Percentiles rank a stretch among this genome's conserved stretches.
Evolutionary conservation across 257 asterid species (phyloP).

Genomic region (Misopates orontium): DNA sequence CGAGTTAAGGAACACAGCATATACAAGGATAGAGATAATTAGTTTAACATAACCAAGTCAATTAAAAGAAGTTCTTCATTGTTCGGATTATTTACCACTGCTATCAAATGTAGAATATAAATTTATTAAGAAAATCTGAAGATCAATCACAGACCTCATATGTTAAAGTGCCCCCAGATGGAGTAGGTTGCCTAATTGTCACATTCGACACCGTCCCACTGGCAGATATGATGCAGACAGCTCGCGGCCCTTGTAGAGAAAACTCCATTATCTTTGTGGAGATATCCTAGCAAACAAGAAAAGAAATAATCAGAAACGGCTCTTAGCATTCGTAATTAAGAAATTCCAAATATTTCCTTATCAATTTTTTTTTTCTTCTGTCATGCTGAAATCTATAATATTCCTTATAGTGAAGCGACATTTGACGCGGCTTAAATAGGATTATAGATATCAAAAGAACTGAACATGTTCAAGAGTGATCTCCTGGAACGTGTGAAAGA

Average conservation of each 20-base stretch:
- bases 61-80: not conserved
- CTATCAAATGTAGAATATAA: not conserved
- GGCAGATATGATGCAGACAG: conserved; percentile 79
- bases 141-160: conserved; percentile 56
- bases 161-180: conserved; percentile 76
- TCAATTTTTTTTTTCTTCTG: not conserved
- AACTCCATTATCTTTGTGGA: conserved; percentile 64
- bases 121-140: not conserved
- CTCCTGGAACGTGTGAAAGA: no score
- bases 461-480: no score
- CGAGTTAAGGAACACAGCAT: not conserved
- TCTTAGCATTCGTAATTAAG: not conserved
- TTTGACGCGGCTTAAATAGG: conserved; percentile 3
- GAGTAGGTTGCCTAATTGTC: conserved; percentile 69
- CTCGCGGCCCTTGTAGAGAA: conserved; percentile 79
- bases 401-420: not conserved
- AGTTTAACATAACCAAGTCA: not conserved
- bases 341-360: not conserved
- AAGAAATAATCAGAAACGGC: conserved; percentile 18
- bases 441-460: no score
- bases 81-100: not conserved
- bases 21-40: not conserved
- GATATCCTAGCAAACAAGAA: conserved; percentile 55
- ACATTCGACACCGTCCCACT: conserved; percentile 73
- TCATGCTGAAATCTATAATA: not conserved